Evolutionary conservation across 2,329 filamentous ascomycete genomes (phyloP).

Genomic region (Nannizzia gypsea): DNA sequence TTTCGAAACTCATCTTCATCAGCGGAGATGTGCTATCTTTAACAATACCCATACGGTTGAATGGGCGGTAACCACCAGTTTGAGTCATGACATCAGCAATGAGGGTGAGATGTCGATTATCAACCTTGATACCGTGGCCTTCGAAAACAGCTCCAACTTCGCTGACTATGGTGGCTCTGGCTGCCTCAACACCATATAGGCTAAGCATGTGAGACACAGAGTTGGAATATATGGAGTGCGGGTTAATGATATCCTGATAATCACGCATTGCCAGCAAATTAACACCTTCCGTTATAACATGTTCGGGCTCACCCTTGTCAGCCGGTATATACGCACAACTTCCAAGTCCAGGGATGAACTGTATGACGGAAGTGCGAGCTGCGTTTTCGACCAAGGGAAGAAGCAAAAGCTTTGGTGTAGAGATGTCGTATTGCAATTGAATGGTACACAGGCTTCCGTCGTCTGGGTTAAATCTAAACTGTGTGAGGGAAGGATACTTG

Average conservation of each 20-base stretch:
- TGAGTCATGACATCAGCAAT: slow-evolving; percentile 99
- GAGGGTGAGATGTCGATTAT: slow-evolving; percentile 82
- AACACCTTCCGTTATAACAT: slow-evolving; percentile 67
- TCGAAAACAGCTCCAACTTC: slow-evolving; percentile 80
- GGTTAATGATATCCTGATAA: slow-evolving; percentile 73
- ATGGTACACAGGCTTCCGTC: slow-evolving; percentile 65
- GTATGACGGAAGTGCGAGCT: slow-evolving; percentile 66
- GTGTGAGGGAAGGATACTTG: slow-evolving; percentile 54
- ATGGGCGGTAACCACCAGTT: slow-evolving; percentile 75
- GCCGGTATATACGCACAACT: slow-evolving; percentile 58
- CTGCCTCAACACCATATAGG: slow-evolving; percentile 88
- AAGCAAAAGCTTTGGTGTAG: slow-evolving; percentile 83
- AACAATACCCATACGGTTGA: slow-evolving; percentile 75
- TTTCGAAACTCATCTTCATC: slow-evolving; percentile 99
- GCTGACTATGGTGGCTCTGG: slow-evolving; percentile 70
- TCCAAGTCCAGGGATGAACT: slow-evolving; percentile 68
- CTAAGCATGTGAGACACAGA: slow-evolving; percentile 76
- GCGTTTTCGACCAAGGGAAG: slow-evolving; percentile 78
- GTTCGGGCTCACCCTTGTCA: slow-evolving; percentile 36
- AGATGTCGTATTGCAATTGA: slow-evolving; percentile 67
- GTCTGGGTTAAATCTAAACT: slow-evolving; percentile 68
- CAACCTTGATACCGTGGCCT: slow-evolving; percentile 83
- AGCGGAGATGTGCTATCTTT: slow-evolving; percentile 78
- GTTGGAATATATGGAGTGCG: slow-evolving; percentile 79
- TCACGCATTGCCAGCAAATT: slow-evolving; percentile 87